Evolutionary conservation across 2,329 filamentous ascomycete species (phyloP).

Genomic region (Colletotrichum magnum): DNA sequence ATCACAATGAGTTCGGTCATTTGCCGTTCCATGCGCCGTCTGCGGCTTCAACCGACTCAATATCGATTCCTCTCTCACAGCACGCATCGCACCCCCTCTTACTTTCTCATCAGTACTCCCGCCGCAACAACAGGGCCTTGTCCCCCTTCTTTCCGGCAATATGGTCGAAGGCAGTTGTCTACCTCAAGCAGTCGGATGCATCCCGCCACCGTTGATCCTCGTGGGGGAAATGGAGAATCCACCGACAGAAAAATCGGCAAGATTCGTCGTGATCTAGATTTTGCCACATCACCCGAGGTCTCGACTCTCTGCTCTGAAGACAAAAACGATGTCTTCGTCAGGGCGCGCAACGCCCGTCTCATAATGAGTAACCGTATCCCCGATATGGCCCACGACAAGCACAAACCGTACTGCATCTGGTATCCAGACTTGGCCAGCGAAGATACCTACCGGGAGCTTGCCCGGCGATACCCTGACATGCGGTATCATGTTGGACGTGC

Average conservation of each 20-base stretch:
- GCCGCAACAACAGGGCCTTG: no score
- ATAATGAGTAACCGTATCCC: not conserved
- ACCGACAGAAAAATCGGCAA: not conserved
- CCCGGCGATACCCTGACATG: not conserved
- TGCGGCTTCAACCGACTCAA: no score
- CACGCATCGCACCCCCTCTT: no score
- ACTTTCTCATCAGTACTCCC: no score
- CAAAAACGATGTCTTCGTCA: not conserved
- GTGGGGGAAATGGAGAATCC: no score
- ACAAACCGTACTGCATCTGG: not conserved
- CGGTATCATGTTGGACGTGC: not conserved
- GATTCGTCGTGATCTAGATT: constrained; percentile 3
- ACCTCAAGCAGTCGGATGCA: no score
- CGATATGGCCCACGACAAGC: not conserved
- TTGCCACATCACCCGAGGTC: not conserved
- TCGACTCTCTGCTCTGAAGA: not conserved
- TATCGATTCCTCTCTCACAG: no score
- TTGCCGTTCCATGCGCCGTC: no score
- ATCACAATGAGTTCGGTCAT: no score
- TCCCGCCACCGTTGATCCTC: no score
- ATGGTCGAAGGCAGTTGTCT: not conserved
- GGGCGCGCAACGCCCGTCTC: not conserved
- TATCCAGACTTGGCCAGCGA: not conserved
- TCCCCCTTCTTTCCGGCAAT: no score
- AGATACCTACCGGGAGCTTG: not conserved